Conservation (phyloP, 805 yeast genomes). For the Cephaloascus albidus region DNA sequence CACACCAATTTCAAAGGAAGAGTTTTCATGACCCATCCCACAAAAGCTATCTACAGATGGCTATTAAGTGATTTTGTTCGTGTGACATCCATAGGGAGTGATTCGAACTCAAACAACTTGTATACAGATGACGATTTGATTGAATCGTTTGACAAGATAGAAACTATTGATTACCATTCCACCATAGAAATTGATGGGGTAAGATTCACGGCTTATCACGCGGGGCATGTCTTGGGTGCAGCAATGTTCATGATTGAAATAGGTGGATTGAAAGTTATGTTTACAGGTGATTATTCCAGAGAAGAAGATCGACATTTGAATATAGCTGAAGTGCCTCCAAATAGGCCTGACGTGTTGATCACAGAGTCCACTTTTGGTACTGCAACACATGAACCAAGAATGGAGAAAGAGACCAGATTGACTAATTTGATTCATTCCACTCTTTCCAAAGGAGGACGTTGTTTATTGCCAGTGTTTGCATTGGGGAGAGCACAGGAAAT, state of each 20-base stretch:
- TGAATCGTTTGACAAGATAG: constrained; percentile 82
- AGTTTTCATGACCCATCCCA: constrained; percentile 98
- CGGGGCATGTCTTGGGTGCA: constrained; percentile 99
- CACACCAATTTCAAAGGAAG: constrained; percentile 91
- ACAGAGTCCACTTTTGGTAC: constrained; percentile 98
- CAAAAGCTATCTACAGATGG: constrained; percentile 97
- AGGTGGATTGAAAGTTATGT: constrained; percentile 80
- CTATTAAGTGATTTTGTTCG: constrained; percentile 86
- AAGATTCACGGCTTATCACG: constrained; percentile 95
- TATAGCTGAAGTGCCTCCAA: constrained; percentile 89
- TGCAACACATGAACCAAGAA: constrained; percentile 88
- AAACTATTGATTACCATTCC: constrained; percentile 91
- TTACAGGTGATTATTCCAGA: constrained; percentile 96
- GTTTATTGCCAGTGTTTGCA: constrained; percentile 89
- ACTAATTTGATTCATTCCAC: constrained; percentile 81
- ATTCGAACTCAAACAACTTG: constrained; percentile 34
- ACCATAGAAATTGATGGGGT: constrained; percentile 93
- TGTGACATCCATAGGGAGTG: constrained; percentile 58
- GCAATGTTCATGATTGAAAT: constrained; percentile 96
- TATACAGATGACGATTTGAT: constrained; percentile 88
- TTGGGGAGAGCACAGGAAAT: constrained; percentile 96
- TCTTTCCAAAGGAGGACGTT: constrained; percentile 80
- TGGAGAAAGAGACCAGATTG: constrained; percentile 74
- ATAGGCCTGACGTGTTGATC: constrained; percentile 79
- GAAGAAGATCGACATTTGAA: constrained; percentile 94